Evolutionary conservation across 495 filamentous ascomycete species (phyloP).

Genomic region (Oidiodendron maius): DNA sequence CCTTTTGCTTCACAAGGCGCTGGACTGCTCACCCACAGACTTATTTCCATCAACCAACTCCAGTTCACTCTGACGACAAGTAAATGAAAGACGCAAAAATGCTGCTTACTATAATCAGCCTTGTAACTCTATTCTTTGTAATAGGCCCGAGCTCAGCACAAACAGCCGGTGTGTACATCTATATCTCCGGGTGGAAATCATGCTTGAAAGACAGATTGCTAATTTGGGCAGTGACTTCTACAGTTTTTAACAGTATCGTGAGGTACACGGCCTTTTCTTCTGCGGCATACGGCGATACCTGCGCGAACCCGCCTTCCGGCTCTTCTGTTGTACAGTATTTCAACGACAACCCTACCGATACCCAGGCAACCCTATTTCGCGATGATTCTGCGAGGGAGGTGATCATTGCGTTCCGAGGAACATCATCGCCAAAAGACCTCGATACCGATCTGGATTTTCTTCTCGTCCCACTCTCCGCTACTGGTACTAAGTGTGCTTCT

Average conservation of each 20-base stretch:
- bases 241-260: not conserved
- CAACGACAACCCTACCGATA: slow-evolving; percentile 1
- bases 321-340: slow-evolving; percentile 1
- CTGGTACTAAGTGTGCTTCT: not conserved
- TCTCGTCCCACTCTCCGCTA: not conserved
- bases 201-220: no score
- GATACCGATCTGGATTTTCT: not conserved
- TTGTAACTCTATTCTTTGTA: no score
- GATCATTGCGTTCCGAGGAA: slow-evolving; percentile 5
- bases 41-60: no score
- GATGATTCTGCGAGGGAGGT: slow-evolving; percentile 4
- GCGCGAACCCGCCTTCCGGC: not conserved
- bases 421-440: not conserved
- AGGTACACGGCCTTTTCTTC: slow-evolving; percentile 1
- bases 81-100: no score
- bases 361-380: slow-evolving; percentile 1
- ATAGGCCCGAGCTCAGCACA: no score
- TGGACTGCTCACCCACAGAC: no score
- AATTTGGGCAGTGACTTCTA: not conserved
- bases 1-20: no score
- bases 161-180: no score
- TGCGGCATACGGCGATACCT: slow-evolving; percentile 4
- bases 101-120: no score
- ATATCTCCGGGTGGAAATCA: no score
- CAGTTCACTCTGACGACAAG: no score